A percentile compares a stretch with the other conserved stretches of the same genome.
Conservation (phyloP, 139 green algal species). For the Coelastrella sp. region DNA sequence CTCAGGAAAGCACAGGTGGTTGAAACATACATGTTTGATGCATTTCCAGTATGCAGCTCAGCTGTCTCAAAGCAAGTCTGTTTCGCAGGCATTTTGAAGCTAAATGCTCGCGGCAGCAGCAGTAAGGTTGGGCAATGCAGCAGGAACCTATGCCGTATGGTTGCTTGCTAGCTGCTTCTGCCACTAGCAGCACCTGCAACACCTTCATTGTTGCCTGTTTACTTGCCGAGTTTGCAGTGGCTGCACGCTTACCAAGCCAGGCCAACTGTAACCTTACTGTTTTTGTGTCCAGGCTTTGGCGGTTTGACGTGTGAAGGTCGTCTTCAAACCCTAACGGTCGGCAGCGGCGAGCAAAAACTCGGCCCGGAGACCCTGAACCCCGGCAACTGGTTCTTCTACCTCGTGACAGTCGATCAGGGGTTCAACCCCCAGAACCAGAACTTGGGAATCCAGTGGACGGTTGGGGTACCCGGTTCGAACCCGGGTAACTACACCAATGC, state of each 20-base stretch:
- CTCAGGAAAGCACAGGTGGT: not conserved
- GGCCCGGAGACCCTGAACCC: conserved; percentile 32
- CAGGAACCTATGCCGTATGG: too few species aligned
- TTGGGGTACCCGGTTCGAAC: not conserved
- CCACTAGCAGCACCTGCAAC: too few species aligned
- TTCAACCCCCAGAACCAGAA: conserved; percentile 14
- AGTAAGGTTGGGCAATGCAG: too few species aligned
- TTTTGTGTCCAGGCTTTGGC: conserved; percentile 4
- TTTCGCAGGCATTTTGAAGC: too few species aligned
- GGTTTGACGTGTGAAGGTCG: conserved; percentile 31
- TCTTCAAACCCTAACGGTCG: not conserved
- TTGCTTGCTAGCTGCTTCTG: too few species aligned
- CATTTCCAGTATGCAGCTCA: too few species aligned
- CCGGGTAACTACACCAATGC: conserved; percentile 43
- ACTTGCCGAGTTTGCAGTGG: too few species aligned
- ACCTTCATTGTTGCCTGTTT: too few species aligned
- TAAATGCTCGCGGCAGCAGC: too few species aligned
- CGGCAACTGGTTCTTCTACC: conserved; percentile 48
- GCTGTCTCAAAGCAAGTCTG: too few species aligned
- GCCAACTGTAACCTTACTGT: not conserved
- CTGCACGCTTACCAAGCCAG: too few species aligned
- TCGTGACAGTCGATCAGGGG: conserved; percentile 32
- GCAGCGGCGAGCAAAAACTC: not conserved
- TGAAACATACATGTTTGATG: not conserved
- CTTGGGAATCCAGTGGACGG: conserved; percentile 54